These are phyloP conservation scores for Secale cereale DNA, from an alignment of 176 grass and related monocot species.

Conservation along the genomic window DNA sequence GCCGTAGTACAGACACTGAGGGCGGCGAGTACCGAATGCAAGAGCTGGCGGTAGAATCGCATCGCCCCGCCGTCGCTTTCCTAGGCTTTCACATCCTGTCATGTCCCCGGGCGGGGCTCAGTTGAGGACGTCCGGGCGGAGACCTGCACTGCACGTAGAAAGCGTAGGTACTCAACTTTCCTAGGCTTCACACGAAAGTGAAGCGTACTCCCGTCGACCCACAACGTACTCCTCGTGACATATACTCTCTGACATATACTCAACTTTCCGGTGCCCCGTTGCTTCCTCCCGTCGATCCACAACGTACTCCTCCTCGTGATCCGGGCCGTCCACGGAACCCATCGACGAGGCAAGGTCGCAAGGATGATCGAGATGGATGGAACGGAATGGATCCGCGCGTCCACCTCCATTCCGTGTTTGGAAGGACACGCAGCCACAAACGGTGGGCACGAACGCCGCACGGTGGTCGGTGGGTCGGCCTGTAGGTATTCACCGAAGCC, in stretches of 20 bases:
- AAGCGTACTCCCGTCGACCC: not conserved
- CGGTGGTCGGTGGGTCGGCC: not conserved
- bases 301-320: not conserved
- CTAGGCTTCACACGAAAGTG: too few species aligned
- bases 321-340: not conserved
- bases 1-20: too few species aligned
- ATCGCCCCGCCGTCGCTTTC: not conserved
- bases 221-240: not conserved
- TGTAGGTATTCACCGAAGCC: too few species aligned
- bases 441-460: not conserved
- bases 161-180: too few species aligned
- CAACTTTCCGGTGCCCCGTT: not conserved
- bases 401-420: not conserved
- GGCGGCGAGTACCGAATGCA: too few species aligned
- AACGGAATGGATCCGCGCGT: not conserved
- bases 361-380: not conserved
- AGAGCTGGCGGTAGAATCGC: not conserved
- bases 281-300: too few species aligned
- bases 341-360: not conserved
- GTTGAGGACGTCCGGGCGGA: too few species aligned
- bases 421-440: not conserved
- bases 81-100: not conserved
- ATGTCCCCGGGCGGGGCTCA: slow-evolving; percentile 1
- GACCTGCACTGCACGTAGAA: too few species aligned
- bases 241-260: too few species aligned